A percentile compares a stretch with the other conserved stretches of the same genome.
These are phyloP conservation scores for Xerocomellus chrysenteron DNA, from an alignment of 768 basidiomycete species.

Conservation along the genomic window DNA sequence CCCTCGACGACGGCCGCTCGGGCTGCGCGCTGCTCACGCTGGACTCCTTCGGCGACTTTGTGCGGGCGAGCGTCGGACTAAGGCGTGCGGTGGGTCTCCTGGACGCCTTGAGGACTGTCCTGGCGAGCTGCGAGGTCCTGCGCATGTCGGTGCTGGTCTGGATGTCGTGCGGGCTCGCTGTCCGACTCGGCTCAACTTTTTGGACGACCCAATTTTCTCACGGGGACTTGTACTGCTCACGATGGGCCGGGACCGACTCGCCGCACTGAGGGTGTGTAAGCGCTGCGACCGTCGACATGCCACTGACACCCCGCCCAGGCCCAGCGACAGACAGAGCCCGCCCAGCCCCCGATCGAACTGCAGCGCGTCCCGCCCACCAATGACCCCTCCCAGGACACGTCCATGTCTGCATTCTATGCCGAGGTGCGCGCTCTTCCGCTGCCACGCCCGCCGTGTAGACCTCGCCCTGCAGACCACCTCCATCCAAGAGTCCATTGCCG, in stretches of 20 bases:
- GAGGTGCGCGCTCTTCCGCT: constrained; percentile 20
- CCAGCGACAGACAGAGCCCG: constrained; percentile 43
- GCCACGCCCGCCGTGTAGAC: background rate
- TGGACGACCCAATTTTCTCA: constrained; percentile 8
- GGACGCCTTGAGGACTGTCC: constrained; percentile 58
- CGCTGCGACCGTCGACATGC: constrained; percentile 43
- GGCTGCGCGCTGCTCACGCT: constrained; percentile 7
- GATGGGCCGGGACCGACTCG: constrained; percentile 75
- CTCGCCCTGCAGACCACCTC: constrained; percentile 40
- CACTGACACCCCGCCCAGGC: constrained; percentile 43
- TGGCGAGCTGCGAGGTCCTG: constrained; percentile 65
- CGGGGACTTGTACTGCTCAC: background rate
- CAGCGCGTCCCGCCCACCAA: constrained; percentile 16
- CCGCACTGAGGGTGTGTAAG: constrained; percentile 71
- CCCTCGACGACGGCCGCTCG: constrained; percentile 14
- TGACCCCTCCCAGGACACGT: constrained; percentile 14
- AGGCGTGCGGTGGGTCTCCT: constrained; percentile 2
- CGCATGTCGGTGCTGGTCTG: constrained; percentile 49
- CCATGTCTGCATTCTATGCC: constrained; percentile 35
- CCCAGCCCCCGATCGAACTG: constrained; percentile 27
- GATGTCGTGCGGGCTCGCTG: constrained; percentile 43
- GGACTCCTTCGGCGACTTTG: constrained; percentile 23
- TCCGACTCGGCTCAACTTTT: background rate
- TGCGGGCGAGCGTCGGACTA: constrained; percentile 18
- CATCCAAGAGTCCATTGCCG: constrained; percentile 45